Conservation (phyloP, 1,139 yeast species). For the Waltiozyma sp. region DNA sequence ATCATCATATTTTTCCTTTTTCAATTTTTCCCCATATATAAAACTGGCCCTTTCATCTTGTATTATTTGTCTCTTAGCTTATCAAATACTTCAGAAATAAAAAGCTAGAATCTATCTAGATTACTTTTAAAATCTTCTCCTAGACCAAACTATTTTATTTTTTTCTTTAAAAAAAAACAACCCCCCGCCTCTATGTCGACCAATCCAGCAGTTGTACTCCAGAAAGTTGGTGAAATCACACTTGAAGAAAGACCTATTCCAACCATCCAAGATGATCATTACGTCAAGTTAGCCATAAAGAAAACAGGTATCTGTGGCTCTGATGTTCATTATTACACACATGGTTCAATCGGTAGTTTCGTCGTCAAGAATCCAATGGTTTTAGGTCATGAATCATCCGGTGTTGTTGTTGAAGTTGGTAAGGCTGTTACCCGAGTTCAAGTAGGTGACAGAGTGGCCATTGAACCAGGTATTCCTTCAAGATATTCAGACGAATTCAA, state of each 20-base stretch:
- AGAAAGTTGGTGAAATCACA: conserved; percentile 50
- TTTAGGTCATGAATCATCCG: conserved; percentile 70
- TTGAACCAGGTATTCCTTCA: conserved; percentile 53
- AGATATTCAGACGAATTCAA: conserved; percentile 65
- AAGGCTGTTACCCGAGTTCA: conserved; percentile 44
- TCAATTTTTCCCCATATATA: too few relatives aligned
- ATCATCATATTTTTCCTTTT: too few relatives aligned
- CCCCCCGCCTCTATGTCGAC: conserved; percentile 4
- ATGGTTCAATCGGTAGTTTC: conserved; percentile 69
- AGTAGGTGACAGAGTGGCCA: conserved; percentile 72
- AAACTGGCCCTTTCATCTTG: background rate
- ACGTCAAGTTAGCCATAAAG: conserved; percentile 59
- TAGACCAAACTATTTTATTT: background rate
- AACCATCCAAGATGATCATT: conserved; percentile 45
- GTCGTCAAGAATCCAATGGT: conserved; percentile 53
- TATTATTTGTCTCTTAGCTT: too few relatives aligned
- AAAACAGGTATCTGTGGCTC: conserved; percentile 83
- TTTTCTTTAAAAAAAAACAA: background rate
- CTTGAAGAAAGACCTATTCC: conserved; percentile 64
- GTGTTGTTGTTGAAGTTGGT: conserved; percentile 60
- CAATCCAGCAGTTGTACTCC: conserved; percentile 45
- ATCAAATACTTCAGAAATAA: too few relatives aligned
- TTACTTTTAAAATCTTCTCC: background rate
- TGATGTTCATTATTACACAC: conserved; percentile 73
- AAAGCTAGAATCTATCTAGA: too few relatives aligned